Conservation (phyloP, 495 filamentous ascomycete genomes). For the Penicillium turbatum region DNA sequence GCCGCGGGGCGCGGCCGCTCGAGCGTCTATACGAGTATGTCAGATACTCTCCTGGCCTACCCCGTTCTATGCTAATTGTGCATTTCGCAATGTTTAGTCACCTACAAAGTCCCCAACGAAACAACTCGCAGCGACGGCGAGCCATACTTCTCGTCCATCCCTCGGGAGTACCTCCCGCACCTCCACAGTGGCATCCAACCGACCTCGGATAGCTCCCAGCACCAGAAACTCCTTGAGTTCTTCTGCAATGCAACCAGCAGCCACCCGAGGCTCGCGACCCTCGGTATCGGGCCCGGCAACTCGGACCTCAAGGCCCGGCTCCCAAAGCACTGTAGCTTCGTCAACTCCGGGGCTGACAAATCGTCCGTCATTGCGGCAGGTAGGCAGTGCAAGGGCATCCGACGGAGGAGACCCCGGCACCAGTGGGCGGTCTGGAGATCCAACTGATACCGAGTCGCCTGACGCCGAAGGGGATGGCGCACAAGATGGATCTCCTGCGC, state of each 20-base stretch:
- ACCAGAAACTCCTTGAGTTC: conserved; percentile 67
- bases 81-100: conserved; percentile 45
- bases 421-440: conserved; percentile 32
- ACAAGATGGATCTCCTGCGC: conserved; percentile 15
- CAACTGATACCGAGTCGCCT: conserved; percentile 25
- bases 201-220: conserved; percentile 49
- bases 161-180: conserved; percentile 49
- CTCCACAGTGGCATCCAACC: conserved; percentile 39
- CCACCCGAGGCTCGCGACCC: conserved; percentile 33
- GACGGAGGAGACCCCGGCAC: conserved; percentile 27
- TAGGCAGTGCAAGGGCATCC: conserved; percentile 23
- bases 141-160: conserved; percentile 43
- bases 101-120: conserved; percentile 80
- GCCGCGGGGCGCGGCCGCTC: conserved; percentile 39
- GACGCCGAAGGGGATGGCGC: conserved; percentile 23
- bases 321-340: conserved; percentile 22
- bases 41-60: neutral
- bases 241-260: conserved; percentile 39
- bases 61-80: conserved; percentile 5
- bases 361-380: conserved; percentile 38
- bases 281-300: conserved; percentile 37
- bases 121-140: conserved; percentile 57
- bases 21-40: conserved; percentile 59
- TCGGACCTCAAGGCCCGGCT: conserved; percentile 34
- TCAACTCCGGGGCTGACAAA: conserved; percentile 30